Conservation (phyloP, 2,329 filamentous ascomycete species). For the Zarea fungicola region DNA sequence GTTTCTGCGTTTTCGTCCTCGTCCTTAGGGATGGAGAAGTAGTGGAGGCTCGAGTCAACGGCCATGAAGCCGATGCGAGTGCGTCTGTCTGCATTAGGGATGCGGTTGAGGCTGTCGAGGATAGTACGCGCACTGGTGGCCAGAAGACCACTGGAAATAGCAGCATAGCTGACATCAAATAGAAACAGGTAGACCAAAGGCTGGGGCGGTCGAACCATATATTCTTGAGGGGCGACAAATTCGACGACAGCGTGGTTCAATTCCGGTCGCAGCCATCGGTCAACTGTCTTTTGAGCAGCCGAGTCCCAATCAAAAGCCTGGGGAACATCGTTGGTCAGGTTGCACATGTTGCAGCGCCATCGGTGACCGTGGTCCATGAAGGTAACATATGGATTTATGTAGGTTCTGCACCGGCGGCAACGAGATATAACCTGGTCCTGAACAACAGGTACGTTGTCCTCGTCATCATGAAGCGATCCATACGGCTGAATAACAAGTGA, state of each 20-base stretch:
- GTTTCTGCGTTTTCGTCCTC: constrained; percentile 78
- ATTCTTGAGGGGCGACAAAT: constrained; percentile 96
- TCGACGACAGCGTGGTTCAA: constrained; percentile 96
- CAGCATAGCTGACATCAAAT: constrained; percentile 87
- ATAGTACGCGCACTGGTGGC: constrained; percentile 92
- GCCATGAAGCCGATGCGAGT: constrained; percentile 93
- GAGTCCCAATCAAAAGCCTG: constrained; percentile 99
- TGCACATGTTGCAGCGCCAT: constrained; percentile 99
- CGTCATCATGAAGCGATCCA: constrained; percentile 82
- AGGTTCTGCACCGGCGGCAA: constrained; percentile 90
- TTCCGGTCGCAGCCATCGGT: constrained; percentile 87
- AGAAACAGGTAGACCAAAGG: constrained; percentile 93
- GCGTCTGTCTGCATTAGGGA: constrained; percentile 94
- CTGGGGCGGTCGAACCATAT: constrained; percentile 97
- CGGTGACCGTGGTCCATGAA: constrained; percentile 96
- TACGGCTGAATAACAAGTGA: constrained; percentile 96
- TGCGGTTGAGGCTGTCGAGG: constrained; percentile 87
- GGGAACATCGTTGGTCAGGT: constrained; percentile 96
- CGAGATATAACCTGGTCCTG: constrained; percentile 96
- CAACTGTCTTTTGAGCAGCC: constrained; percentile 81
- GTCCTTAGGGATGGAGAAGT: constrained; percentile 91
- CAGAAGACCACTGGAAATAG: constrained; percentile 83
- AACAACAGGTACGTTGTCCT: constrained; percentile 85
- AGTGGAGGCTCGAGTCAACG: constrained; percentile 90
- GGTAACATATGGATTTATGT: constrained; percentile 95